Base-by-base conservation (phyloP, 2,329 filamentous ascomycete genomes). In the Sporothrix sp. region DNA sequence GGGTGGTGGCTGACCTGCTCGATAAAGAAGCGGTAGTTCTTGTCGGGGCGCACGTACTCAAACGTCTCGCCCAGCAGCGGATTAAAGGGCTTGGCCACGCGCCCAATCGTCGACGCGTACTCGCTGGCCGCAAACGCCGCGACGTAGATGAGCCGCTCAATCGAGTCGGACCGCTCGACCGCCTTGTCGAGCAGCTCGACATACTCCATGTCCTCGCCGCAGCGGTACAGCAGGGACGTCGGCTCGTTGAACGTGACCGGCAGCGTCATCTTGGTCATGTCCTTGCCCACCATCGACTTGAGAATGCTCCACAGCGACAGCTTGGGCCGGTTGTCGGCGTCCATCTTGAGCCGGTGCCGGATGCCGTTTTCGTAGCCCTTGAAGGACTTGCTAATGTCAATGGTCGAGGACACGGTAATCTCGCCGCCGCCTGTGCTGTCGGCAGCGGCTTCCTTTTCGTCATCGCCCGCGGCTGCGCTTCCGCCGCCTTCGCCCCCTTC, bases 191-290 rank as follows among this genome's bases (percentile, higher is more conserved):
- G 75, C 7, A 98, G 79, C 59, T 97, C 88, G 0, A 87, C 86
- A 63, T 98, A 98, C 67, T 98, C 93, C 87, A 98, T 91, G 62
- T 98, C 93, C 69, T 98, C 93, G 5, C 87, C 88, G 38, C 94
- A 91, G 63, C 93, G 87, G 66, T 97, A 93, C 8, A 98, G 76
- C 11, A 98, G 73, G 6, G 93, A 97, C 0, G 93, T 98, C 0
- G 93, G 93, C 67, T 98, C 93, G 68, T 98, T 98, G 73, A 98
- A 97, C 0, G 93, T 95, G 2, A 98, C 93, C 0, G 93, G 93
- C 18, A 98, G 72, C 0, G 93, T 97, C 91, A 98, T 98, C 72
- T 94, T 97, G 33, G 93, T 97, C 93, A 98, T 97, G 63, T 98
- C 93, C 66, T 98, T 97, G 56, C 93, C 93, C 67, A 98, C 95